Percentiles rank a stretch among this genome's conserved stretches.
phyloP scores from a whole-genome alignment of 768 basidiomycete genomes.

The Suillus brevipes region DNA sequence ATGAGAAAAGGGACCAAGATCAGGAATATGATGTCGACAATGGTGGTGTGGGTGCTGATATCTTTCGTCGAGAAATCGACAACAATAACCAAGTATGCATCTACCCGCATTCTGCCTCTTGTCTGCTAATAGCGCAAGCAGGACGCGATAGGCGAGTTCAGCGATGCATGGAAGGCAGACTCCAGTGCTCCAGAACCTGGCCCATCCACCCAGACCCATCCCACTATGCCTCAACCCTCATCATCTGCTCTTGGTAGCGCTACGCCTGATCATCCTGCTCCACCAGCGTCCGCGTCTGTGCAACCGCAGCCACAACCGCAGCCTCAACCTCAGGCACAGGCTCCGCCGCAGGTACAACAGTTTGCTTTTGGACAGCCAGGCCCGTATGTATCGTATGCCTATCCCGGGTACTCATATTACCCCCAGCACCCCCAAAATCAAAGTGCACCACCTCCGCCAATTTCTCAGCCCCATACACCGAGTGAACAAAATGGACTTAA shows the following conservation, averaged over 20 bases:
- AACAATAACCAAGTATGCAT: conserved; percentile 29
- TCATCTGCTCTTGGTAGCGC: conserved; percentile 5
- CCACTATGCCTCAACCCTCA: conserved; percentile 13
- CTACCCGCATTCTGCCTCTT: neutral
- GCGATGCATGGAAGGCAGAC: conserved; percentile 65
- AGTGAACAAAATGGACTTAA: conserved; percentile 30
- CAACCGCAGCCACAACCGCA: conserved; percentile 19
- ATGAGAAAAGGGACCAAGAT: conserved; percentile 37
- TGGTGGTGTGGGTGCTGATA: conserved; percentile 30
- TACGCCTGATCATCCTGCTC: conserved; percentile 24
- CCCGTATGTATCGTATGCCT: conserved; percentile 39
- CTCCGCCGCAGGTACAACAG: conserved; percentile 16
- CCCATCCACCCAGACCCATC: conserved; percentile 18
- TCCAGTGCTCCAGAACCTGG: conserved; percentile 40
- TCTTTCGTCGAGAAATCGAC: conserved; percentile 25
- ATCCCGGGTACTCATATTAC: conserved; percentile 36
- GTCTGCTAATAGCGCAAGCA: conserved; percentile 23
- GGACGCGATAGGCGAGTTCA: conserved; percentile 53
- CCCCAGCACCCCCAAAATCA: conserved; percentile 25
- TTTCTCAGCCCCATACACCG: conserved; percentile 25
- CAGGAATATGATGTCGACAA: conserved; percentile 36
- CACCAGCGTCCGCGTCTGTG: conserved; percentile 15
- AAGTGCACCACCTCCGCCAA: conserved; percentile 18
- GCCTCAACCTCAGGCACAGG: conserved; percentile 27
- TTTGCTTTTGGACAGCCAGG: conserved; percentile 32